Conservation (phyloP, 2,329 filamentous ascomycete genomes). For the Scedosporium apiospermum region DNA sequence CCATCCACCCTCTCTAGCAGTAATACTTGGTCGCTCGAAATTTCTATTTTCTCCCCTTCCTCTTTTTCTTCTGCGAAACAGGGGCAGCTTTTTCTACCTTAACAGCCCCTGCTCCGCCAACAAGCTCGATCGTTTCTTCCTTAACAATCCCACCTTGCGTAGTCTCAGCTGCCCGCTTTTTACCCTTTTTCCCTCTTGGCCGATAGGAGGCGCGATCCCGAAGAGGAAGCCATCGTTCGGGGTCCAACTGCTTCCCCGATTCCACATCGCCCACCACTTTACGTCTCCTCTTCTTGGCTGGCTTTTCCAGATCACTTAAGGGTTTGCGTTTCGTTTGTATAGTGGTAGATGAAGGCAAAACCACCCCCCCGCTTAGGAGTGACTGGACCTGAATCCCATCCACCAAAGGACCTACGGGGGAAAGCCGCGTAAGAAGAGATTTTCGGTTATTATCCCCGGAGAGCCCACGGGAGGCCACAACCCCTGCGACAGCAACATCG, state of each 20-base stretch:
- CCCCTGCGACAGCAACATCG: conserved; percentile 63
- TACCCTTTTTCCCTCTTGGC: conserved; percentile 87
- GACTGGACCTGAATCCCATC: conserved; percentile 48
- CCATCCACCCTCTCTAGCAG: too few relatives aligned
- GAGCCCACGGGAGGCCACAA: conserved; percentile 73
- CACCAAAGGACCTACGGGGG: conserved; percentile 53
- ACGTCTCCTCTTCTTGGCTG: conserved; percentile 44
- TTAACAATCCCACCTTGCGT: conserved; percentile 80
- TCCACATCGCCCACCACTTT: conserved; percentile 67
- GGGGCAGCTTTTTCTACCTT: conserved; percentile 49
- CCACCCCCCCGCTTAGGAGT: conserved; percentile 58
- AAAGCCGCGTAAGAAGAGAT: conserved; percentile 45
- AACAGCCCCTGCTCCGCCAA: conserved; percentile 52
- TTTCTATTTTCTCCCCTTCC: conserved; percentile 33
- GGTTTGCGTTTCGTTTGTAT: conserved; percentile 22
- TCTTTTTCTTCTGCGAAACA: conserved; percentile 38
- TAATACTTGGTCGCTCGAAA: too few relatives aligned
- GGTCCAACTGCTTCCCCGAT: conserved; percentile 70
- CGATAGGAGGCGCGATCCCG: conserved; percentile 81
- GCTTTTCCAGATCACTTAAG: conserved; percentile 27
- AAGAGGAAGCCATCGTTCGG: conserved; percentile 87
- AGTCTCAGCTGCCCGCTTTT: conserved; percentile 66
- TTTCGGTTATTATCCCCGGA: conserved; percentile 46
- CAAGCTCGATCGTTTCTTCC: conserved; percentile 57
- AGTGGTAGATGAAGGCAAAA: conserved; percentile 26